phyloP scores from a whole-genome alignment of 306 rosid species.

The Begonia masoniana region DNA sequence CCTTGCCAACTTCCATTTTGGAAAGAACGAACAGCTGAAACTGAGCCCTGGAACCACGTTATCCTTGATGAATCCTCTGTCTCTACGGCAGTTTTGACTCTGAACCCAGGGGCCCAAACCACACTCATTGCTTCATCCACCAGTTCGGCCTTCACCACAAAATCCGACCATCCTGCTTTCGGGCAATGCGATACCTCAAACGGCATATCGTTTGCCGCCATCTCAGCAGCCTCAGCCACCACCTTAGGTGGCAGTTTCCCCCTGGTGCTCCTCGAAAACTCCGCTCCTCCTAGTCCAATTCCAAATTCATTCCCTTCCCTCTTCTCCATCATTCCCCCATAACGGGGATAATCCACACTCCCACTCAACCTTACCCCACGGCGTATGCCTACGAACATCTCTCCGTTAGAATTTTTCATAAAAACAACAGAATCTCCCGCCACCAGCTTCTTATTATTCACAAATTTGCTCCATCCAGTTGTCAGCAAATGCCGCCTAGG shows the following conservation, averaged over 20 bases:
- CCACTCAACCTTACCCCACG: slow-evolving; percentile 20
- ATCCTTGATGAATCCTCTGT: slow-evolving; percentile 47
- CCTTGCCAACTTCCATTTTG: slow-evolving; percentile 26
- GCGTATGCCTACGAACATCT: slow-evolving; percentile 50
- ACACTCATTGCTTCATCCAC: slow-evolving; percentile 34
- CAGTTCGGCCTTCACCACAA: slow-evolving; percentile 47
- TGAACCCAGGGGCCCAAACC: slow-evolving; percentile 37
- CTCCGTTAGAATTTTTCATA: slow-evolving; percentile 23
- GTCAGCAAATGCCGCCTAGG: slow-evolving; percentile 77
- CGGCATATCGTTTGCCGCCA: slow-evolving; percentile 35
- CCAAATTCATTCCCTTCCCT: slow-evolving; percentile 13
- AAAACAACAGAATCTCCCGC: slow-evolving; percentile 66
- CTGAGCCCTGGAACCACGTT: slow-evolving; percentile 53
- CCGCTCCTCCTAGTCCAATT: slow-evolving; percentile 7
- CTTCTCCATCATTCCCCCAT: slow-evolving; percentile 7
- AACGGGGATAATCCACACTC: slow-evolving; percentile 4
- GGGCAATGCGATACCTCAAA: slow-evolving; percentile 72
- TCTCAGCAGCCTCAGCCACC: slow-evolving; percentile 40
- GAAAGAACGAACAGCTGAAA: slow-evolving; percentile 14
- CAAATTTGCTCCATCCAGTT: slow-evolving; percentile 80
- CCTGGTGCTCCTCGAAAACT: slow-evolving; percentile 23
- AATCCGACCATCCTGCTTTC: slow-evolving; percentile 40
- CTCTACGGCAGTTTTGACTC: slow-evolving; percentile 55
- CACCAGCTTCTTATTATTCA: slow-evolving; percentile 50
- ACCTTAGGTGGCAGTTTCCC: slow-evolving; percentile 27